Percentiles rank a stretch among this genome's conserved stretches.
phyloP scores from a whole-genome alignment of 2,329 filamentous ascomycete species.

The Colletotrichum caudatum region DNA sequence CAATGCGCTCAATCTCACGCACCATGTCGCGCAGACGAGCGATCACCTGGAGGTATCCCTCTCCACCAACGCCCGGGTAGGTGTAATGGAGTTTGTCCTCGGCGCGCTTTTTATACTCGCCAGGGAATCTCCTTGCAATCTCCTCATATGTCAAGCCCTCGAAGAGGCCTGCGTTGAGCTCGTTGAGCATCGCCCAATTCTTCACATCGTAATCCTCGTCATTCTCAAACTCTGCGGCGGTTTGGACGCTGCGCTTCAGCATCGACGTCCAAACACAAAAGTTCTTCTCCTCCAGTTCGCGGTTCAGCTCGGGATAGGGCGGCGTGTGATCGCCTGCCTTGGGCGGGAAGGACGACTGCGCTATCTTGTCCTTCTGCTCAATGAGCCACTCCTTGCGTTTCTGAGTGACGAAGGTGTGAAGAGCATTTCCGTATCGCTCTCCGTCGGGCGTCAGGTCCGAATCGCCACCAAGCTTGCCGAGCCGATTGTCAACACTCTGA shows the following conservation, averaged over 20 bases:
- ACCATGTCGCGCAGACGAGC: conserved; percentile 95
- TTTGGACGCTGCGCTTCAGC: conserved; percentile 90
- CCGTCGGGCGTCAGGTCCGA: conserved; percentile 86
- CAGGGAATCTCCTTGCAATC: conserved; percentile 81
- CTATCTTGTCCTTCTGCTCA: conserved; percentile 82
- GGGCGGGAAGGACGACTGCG: conserved; percentile 86
- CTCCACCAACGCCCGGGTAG: conserved; percentile 94
- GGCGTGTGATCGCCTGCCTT: conserved; percentile 91
- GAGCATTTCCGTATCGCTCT: conserved; percentile 79
- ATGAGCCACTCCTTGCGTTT: conserved; percentile 86
- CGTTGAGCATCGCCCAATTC: conserved; percentile 97
- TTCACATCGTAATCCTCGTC: conserved; percentile 98
- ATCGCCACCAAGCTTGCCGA: conserved; percentile 91
- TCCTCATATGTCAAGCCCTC: conserved; percentile 96
- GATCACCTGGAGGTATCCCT: conserved; percentile 97
- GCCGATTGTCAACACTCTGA: conserved; percentile 87
- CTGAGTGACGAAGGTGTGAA: conserved; percentile 85
- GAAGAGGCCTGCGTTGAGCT: conserved; percentile 92
- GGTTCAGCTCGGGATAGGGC: conserved; percentile 87
- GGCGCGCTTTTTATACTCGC: conserved; percentile 84
- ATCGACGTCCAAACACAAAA: conserved; percentile 99
- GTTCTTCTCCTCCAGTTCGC: conserved; percentile 81
- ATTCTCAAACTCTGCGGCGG: conserved; percentile 86
- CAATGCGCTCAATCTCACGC: conserved; percentile 96
- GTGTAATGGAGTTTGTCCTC: conserved; percentile 94